These are phyloP conservation scores for Talaromyces sp. DNA, from an alignment of 2,329 filamentous ascomycete species.

Conservation along the genomic window DNA sequence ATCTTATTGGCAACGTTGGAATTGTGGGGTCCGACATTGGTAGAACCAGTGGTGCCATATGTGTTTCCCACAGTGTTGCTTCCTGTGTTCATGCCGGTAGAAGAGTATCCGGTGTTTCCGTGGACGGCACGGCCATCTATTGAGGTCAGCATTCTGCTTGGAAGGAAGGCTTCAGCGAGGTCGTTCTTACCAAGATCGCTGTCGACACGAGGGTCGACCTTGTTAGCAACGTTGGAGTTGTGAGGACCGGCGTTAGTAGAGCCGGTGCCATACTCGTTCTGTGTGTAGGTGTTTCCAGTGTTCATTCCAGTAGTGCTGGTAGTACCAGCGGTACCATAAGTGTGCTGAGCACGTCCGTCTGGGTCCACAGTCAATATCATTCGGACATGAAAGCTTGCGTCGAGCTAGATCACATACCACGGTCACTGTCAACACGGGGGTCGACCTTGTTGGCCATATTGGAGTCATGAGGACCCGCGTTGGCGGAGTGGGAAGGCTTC, in stretches of 20 bases:
- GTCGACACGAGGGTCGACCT: slow-evolving; percentile 32
- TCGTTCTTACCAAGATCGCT: slow-evolving; percentile 26
- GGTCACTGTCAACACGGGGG: slow-evolving; percentile 30
- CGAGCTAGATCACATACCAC: slow-evolving; percentile 15
- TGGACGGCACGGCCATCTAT: slow-evolving; percentile 16
- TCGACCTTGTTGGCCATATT: slow-evolving; percentile 41
- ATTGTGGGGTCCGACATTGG: slow-evolving; percentile 39
- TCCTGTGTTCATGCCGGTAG: slow-evolving; percentile 2
- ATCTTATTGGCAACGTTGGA: slow-evolving; percentile 31
- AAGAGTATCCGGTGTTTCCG: slow-evolving; percentile 20
- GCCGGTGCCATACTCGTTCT: slow-evolving; percentile 1
- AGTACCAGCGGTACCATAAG: background rate
- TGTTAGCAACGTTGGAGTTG: slow-evolving; percentile 37
- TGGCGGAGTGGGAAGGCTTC: slow-evolving; percentile 13
- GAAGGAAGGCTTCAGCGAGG: background rate
- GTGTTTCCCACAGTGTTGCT: slow-evolving; percentile 4
- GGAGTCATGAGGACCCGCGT: slow-evolving; percentile 35
- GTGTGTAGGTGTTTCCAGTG: slow-evolving; percentile 15
- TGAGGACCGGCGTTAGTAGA: slow-evolving; percentile 32
- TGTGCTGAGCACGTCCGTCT: background rate
- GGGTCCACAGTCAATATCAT: background rate
- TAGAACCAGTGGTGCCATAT: slow-evolving; percentile 22
- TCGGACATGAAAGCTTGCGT: background rate
- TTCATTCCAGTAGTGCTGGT: slow-evolving; percentile 13
- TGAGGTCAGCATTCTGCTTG: background rate